Base-by-base conservation (phyloP, 345 rosid species). In the Gossypium australe region DNA sequence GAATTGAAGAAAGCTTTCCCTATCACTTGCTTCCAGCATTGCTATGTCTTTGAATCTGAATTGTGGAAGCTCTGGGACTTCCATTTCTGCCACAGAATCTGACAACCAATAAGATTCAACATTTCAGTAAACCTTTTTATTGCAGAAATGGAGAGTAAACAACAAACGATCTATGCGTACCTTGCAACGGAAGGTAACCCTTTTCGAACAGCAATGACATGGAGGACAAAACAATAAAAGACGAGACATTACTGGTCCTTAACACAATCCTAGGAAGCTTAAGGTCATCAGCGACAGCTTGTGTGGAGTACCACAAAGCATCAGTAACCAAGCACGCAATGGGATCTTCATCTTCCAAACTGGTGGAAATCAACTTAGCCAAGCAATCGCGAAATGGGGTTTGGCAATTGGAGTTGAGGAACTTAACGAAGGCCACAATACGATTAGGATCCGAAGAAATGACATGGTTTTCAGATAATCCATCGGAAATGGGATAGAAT, bases 271-370 rank as follows among this genome's bases (percentile, higher is more conserved):
- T 84, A 3, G 81, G 77, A 34, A 89, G 75, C 66, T 83, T 73
- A 44, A 88, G 70, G n/a, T 63, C 72, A 14, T 85, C 72, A 9
- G 88, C 86, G 16, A 81, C 76, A 38, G 67, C 71, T 38, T 79
- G 81, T 67, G 86, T 27, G 76, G 27, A 86, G 62, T 75, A 49
- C 88, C 86, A 85, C 0, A 75, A 11, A 47, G 81, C 86, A 79
- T 92, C 91, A 2, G 84, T 70, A n/a, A 89, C 78, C 45, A 92
- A 72, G 76, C 91, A 88, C 52, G 84, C 71, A 49, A 82, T 62
- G 3, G 47, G 78, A 58, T 75, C 17, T 10, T 58, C 88, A 72
- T 74, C 87, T 74, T 81, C 74, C 38, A 4, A 47, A 0, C 8
- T 51, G 9, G 25, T 63, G 9, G 80, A 67, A 24, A 86, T 11